Percentiles rank a stretch among this genome's conserved stretches.
phyloP scores from a whole-genome alignment of 805 yeast species.

The Wickerhamomyces ciferrii region DNA sequence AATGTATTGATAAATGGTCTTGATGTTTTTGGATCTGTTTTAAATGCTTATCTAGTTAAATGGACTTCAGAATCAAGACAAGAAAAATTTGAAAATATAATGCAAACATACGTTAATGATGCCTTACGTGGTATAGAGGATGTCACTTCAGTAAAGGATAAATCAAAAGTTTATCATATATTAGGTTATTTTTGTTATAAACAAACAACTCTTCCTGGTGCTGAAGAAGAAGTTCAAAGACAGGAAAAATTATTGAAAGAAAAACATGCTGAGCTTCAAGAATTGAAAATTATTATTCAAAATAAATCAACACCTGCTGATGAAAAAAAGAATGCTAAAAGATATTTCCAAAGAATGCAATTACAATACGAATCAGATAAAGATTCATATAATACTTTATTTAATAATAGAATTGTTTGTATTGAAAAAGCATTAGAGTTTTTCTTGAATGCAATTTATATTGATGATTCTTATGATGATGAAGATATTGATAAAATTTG shows the following conservation, averaged over 20 bases:
- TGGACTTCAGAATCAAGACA: conserved; percentile 74
- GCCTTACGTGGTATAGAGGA: conserved; percentile 12
- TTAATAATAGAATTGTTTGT: conserved; percentile 34
- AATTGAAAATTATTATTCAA: conserved; percentile 39
- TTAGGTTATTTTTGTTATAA: conserved; percentile 73
- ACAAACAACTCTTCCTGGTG: conserved; percentile 43
- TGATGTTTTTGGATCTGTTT: conserved; percentile 16
- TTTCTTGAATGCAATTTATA: conserved; percentile 50
- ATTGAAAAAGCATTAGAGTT: conserved; percentile 50
- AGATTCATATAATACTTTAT: conserved; percentile 35
- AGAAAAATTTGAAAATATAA: conserved; percentile 55
- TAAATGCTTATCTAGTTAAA: conserved; percentile 42
- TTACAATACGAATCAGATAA: conserved; percentile 45
- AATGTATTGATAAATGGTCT: conserved; percentile 5
- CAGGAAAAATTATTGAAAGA: conserved; percentile 32
- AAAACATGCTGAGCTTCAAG: conserved; percentile 43
- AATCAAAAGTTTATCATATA: conserved; percentile 46
- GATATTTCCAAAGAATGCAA: conserved; percentile 44
- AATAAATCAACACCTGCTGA: conserved; percentile 33
- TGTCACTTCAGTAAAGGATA: conserved; percentile 18
- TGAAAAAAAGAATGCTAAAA: conserved; percentile 48
- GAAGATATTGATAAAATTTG: conserved; percentile 71
- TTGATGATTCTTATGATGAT: conserved; percentile 38
- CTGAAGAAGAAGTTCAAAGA: conserved; percentile 39
- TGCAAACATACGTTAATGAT: conserved; percentile 48